Conservation (phyloP, 2,329 filamentous ascomycete genomes). For the Tolypocladium ophioglossoides region DNA sequence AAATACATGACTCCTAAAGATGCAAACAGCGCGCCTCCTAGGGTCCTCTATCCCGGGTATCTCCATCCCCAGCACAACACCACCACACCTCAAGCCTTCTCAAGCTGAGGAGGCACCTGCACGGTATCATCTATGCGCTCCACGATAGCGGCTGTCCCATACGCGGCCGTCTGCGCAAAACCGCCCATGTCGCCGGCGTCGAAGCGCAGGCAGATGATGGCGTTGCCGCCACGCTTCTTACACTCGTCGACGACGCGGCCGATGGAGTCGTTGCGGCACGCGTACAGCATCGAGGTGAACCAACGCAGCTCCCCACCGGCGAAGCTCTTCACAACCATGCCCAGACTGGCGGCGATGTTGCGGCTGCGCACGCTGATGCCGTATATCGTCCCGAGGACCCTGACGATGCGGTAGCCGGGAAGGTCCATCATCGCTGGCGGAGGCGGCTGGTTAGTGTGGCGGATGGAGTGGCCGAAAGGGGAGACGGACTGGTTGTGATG, state of each 20-base stretch:
- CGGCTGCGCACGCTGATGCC: constrained; percentile 46
- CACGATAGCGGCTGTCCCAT: constrained; percentile 47
- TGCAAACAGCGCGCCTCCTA: neutral
- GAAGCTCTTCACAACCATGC: constrained; percentile 45
- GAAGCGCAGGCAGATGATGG: constrained; percentile 47
- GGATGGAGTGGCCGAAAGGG: neutral
- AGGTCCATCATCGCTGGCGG: constrained; percentile 47
- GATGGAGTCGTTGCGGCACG: constrained; percentile 48
- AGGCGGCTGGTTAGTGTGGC: neutral
- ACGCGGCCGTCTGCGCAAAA: constrained; percentile 49
- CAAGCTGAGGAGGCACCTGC: constrained; percentile 16
- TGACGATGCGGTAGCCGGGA: constrained; percentile 47
- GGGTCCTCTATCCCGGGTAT: neutral
- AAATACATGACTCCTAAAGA: neutral
- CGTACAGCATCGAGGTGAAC: constrained; percentile 50
- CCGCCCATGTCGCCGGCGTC: constrained; percentile 43
- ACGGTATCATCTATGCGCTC: constrained; percentile 38
- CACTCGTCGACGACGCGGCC: constrained; percentile 44
- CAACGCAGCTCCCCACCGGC: constrained; percentile 48
- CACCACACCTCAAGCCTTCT: neutral
- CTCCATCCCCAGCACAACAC: neutral
- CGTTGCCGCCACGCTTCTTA: constrained; percentile 47
- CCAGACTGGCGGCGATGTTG: constrained; percentile 45
- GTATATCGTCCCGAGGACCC: constrained; percentile 47
- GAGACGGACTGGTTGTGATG: constrained; percentile 40